These are phyloP conservation scores for Lactarius deliciosus DNA, from an alignment of 768 basidiomycete genomes.

Conservation along the genomic window DNA sequence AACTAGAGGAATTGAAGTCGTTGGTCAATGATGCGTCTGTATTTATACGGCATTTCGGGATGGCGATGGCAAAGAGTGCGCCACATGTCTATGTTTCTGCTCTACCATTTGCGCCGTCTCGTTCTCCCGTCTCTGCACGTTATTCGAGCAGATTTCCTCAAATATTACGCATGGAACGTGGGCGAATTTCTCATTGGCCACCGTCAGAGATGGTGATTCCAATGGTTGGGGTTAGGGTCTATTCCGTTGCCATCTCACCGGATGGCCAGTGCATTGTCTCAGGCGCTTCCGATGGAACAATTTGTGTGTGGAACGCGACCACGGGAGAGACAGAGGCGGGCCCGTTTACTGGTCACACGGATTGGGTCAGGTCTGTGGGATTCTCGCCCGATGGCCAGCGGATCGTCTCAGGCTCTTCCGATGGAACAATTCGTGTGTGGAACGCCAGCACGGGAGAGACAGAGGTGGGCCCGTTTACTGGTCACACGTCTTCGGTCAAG, in stretches of 20 bases:
- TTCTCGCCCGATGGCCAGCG: background rate
- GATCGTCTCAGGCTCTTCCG: background rate
- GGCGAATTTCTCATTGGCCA: background rate
- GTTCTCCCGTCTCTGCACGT: background rate
- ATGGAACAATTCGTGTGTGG: background rate
- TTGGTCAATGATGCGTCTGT: background rate
- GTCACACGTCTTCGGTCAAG: fast-evolving
- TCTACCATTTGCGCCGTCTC: background rate
- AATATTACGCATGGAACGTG: background rate
- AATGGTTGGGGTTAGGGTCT: background rate
- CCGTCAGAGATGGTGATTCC: background rate
- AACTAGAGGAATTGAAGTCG: background rate
- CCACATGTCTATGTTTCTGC: background rate
- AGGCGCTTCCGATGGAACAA: background rate
- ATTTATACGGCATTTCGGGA: slow-evolving; percentile 4
- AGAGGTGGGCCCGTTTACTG: background rate
- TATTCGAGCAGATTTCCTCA: background rate
- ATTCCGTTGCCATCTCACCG: background rate
- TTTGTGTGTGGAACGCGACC: background rate
- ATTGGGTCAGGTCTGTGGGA: background rate
- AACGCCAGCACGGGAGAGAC: background rate
- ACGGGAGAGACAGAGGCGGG: background rate
- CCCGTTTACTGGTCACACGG: background rate
- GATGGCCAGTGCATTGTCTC: background rate
- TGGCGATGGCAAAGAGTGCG: background rate